Evolutionary conservation across 1,139 yeast species (phyloP), one percentile per base, ranked within the genome.

Genomic region (Pichia sp.): DNA sequence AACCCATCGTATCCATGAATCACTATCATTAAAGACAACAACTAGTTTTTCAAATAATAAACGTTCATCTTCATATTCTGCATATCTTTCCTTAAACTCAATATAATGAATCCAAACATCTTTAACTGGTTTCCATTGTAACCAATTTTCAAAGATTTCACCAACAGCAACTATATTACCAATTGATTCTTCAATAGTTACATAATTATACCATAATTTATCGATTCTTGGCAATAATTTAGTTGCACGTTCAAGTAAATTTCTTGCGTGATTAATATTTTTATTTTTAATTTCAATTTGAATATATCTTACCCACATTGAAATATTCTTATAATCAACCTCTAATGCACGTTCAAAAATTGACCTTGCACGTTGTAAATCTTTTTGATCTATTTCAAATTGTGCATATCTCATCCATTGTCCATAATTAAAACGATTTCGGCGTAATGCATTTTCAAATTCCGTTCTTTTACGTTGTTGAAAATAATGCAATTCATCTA

Each of bases 351-450:
- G 70, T 63, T 92, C 98, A 64, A 83, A 86, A 11, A 92, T 72
- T 0, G 96, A 87, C 46, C 97, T 68, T 0, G 95, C 96, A 30
- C 85, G 64, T 9, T 72, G 70, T 55, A 76, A 72, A 58, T 92
- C 96, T 48, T 79, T 82, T 56, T 87, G 90, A 6, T 83, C 85
- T 12, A 80, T 63, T 61, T 92, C 98, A 79, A 92, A 87, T 50
- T 75, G 78, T 1, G 97, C 97, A 62, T 92, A 92, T 43, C 97
- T 70, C 61, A 87, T 72, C 97, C 97, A 92, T 60, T 90, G 96
- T 3, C 89, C 84, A 56, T 76, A 73, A 57, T 89, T 89, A 34
- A 83, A 73, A 49, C 95, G 68, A 59, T 92, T 90, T 55, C 92
- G 74, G 54, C 94, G 79, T 42, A 92, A 65, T 24, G 90, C 95